Evolutionary conservation across 176 grass and related monocot species (phyloP), one percentile per base, ranked within the genome.

Genomic region (Aegilops longissima): DNA sequence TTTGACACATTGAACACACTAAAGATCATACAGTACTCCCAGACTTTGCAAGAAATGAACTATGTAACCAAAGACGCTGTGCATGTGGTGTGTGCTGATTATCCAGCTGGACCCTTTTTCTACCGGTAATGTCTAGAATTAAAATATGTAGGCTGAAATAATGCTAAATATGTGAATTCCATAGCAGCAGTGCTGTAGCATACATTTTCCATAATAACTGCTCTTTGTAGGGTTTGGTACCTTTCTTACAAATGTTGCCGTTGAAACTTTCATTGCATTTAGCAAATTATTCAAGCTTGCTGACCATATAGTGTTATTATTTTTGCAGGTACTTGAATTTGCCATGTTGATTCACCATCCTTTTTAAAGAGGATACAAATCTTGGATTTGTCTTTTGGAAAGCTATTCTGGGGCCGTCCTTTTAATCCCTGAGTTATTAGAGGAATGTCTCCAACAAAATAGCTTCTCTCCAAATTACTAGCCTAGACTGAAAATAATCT

Each of bases 261-360:
- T 42, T 58, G 42, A 82, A 4, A 18, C 49, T 81, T n/a, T 7
- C 2, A 1, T 16, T 45, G 2, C 14, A 47, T 13, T 47, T 47
- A 13, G 45, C 54, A 66, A 67, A 76, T 14, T 61, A 36, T 66
- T 7, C 2, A 6, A 18, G 6, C 2, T 66, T 80, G 12, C 59
- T 80, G 18, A 91, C 27, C 8, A 16, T 76, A n/a, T 49, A 2
- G 0, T 70, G 29, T 6, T n/a, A 1, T 64, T 64, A 23, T 72
- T 40, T 33, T 72, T 82, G 63, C 71, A 91, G 90, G 90, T 88
- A 91, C 90, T 91, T 91, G 90, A 91, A 82, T 56, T 34, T 69
- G 29, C 35, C 42, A 12, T 91, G 82, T 88, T 62, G 82, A 82
- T 88, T 88, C 40, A 44, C 13, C 76, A 67, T 91, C 90, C 82